Evolutionary conservation across 2,329 filamentous ascomycete species (phyloP), one percentile per base, ranked within the genome.

Genomic region (Colletotrichum magnum): DNA sequence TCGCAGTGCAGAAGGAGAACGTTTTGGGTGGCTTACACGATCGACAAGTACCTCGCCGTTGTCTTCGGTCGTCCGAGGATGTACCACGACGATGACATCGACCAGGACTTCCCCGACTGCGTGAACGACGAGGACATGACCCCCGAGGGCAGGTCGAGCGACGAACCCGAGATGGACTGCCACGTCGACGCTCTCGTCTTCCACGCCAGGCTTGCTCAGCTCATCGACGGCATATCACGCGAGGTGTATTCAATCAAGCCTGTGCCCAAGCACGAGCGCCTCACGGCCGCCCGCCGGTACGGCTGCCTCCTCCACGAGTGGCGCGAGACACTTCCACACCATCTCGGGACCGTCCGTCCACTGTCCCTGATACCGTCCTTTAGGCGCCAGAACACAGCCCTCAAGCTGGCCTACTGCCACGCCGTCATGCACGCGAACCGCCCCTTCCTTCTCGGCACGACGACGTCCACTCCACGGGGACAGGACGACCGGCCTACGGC

Each of bases 11-110:
- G 86, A 1, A 87, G 87, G 65, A 81, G 89, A 7, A 84, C 86
- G 0, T 90, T 92, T 58, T 91, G 89, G 89, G 85, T 85, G 3
- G 85, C 87, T 0, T 92, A 91, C 73, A 87, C 86, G 0, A 77
- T 91, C 1, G 89, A 92, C 72, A 88, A 88, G 47, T 91, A 91
- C 64, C 79, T 92, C 1, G 87, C 88, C 26, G 87, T 90, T n/a
- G 87, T 90, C 18, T 85, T 91, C 36, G 89, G 89, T 0, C 81
- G 89, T 6, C 89, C 89, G 1, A 77, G 87, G 7, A 82, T 89
- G 15, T 87, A 90, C 28, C 88, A 89, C 57, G 89, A 91, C 52
- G 87, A 90, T 41, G 88, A 91, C 58, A 88, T 90, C 56, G 89
- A 91, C 60, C 89, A 91, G 66, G 84, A 86, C 2, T 81, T 88